Base-by-base conservation (phyloP, 2,329 filamentous ascomycete genomes). In the Ophiosphaerella narmari region DNA sequence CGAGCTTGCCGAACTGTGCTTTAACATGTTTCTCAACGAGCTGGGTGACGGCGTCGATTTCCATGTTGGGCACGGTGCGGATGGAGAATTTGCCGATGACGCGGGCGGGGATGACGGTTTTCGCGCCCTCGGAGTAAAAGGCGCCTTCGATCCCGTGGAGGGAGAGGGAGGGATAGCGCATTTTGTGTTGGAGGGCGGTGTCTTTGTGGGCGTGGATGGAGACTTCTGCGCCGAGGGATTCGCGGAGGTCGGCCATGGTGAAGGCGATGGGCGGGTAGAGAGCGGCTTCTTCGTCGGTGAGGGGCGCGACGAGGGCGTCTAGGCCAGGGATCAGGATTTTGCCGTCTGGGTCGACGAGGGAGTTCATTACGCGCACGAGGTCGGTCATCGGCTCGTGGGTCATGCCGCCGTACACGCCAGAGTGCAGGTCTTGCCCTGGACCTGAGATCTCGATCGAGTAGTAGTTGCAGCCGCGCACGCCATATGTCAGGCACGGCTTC, bases 321-420 rank as follows among this genome's bases (percentile, higher is more conserved):
- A 99, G 87, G 39, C 94, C 94, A n/a, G 91, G 88, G 60, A 99
- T 95, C 70, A 88, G 84, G 68, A 99, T 99, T 76, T 91, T 94
- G 75, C 94, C 94, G 67, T 95, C 75, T 13, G 89, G 87, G 73
- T 97, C 91, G 41, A 99, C 94, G 36, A 99, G 81, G 46, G 86
- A 89, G 50, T 82, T 88, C 74, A 99, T 82, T 48, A 99, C 79
- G 55, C 87, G 86, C 52, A 94, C 85, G 43, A 99, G 80, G 73
- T 99, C 94, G 14, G 93, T 97, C 94, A 99, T 99, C 59, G 94
- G 94, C 80, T 99, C 94, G 74, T 97, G 93, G 7, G 91, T 91
- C 41, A 92, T 93, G 60, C 94, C 94, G 62, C 94, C 94, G 71
- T 97, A 99, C 36, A 99, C 93, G 74, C 94, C 94, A 67, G 90